Evolutionary conservation across 1,284 basidiomycete species (phyloP), one percentile per base, ranked within the genome.

Genomic region (Irpex lacteus): DNA sequence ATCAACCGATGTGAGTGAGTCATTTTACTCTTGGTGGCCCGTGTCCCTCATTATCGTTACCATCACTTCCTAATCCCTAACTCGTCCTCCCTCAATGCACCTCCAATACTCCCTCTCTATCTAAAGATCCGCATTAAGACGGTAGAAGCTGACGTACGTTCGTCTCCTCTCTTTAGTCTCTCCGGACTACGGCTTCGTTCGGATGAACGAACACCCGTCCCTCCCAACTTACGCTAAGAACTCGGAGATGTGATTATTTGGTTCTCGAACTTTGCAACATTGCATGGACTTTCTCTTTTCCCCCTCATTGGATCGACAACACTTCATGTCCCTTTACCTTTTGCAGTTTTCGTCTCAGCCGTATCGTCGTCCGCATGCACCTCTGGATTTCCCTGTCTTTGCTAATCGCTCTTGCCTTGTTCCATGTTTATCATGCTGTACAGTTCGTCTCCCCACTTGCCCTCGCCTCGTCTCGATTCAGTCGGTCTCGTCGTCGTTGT

Each of bases 141-240:
- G 32, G 44, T 52, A 13, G 15, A 15, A 9, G 55, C 60, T 67
- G 49, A 63, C 60, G 52, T 52, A 49, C 52, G 56, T 64, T 63
- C 9, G 8, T 32, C n/a, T 59, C 67, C 36, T 52, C 44, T 62
- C 61, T 56, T 56, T 79, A 89, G 90, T 89, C 84, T 90, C 90
- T 74, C 90, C 90, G 78, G 89, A 92, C 81, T 91, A 90, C 80
- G 89, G 88, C 70, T 91, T 85, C 80, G 88, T 91, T 72, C 81
- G 82, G 72, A 85, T 90, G 86, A 88, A 86, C 77, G 89, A 89
- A 73, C 87, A 90, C 71, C 54, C 54, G 54, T 56, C 54, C 54
- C 76, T 89, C 70, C 82, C 84, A 72, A 83, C 86, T 70, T 90
- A 89, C 82, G 82, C 80, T 77, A 91, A 91, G 75, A 72, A 81